Evolutionary conservation across 805 yeast species (phyloP).

Genomic region (Lachancea kluyveri): DNA sequence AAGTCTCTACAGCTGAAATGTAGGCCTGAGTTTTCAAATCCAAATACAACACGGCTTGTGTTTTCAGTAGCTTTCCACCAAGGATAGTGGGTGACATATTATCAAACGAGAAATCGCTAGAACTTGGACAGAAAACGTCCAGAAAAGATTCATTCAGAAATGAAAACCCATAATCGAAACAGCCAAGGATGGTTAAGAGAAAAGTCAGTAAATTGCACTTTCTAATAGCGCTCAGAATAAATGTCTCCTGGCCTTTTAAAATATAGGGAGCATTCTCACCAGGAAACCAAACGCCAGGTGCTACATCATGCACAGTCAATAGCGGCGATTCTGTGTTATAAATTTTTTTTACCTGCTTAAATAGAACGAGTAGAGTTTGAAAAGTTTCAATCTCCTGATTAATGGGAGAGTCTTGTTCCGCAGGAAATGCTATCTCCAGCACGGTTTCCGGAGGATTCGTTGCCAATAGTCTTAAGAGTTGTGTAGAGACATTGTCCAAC

Average conservation of each 20-base stretch:
- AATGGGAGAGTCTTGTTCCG: too few relatives aligned
- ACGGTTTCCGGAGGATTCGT: slow-evolving; percentile 72
- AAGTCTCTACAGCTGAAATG: slow-evolving; percentile 70
- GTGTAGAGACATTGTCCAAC: slow-evolving; percentile 76
- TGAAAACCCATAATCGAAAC: slow-evolving; percentile 81
- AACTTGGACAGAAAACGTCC: slow-evolving; percentile 77
- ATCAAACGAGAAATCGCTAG: slow-evolving; percentile 5
- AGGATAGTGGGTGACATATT: slow-evolving; percentile 6
- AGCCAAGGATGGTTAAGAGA: slow-evolving; percentile 77
- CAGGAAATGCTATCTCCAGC: slow-evolving; percentile 58
- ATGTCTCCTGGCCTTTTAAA: slow-evolving; percentile 51
- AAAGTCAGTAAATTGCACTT: slow-evolving; percentile 87
- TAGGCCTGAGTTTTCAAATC: slow-evolving; percentile 95
- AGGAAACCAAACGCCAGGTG: slow-evolving; percentile 65
- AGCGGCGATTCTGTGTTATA: slow-evolving; percentile 69
- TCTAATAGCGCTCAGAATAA: slow-evolving; percentile 46
- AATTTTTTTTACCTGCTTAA: slow-evolving; percentile 68
- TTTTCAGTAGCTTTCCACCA: slow-evolving; percentile 57
- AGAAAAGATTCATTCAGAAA: slow-evolving; percentile 78
- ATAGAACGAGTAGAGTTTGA: slow-evolving; percentile 62
- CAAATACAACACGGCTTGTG: slow-evolving; percentile 71
- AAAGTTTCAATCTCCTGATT: slow-evolving; percentile 56
- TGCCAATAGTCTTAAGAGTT: slow-evolving; percentile 65
- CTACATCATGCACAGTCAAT: slow-evolving; percentile 59
- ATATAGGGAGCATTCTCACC: slow-evolving; percentile 53